Base-by-base conservation (phyloP, 2,329 filamentous ascomycete species). In the Zymoseptoria crescenta region DNA sequence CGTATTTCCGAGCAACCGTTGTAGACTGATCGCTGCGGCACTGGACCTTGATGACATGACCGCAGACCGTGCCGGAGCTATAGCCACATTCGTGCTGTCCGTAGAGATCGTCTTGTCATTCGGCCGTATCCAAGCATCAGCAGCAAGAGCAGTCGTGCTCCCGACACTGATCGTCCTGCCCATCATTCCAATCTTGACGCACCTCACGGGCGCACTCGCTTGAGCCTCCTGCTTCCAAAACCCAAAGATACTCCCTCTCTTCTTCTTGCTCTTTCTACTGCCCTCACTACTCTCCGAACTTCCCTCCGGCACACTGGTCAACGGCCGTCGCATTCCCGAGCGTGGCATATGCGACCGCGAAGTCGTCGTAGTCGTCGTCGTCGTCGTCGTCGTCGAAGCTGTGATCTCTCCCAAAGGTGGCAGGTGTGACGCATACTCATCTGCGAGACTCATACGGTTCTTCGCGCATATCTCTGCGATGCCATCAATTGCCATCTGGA, bases 381-480 rank as follows among this genome's bases (percentile, higher is more conserved):
- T 65, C 5, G 51, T 49, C 9, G 57, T 56, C 3, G 65, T 57
- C 19, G 54, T 65, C 5, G 71, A 56, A 64, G 61, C 65, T 8
- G 71, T 70, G 62, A 85, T 83, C 68, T 85, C 82, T 48, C 82
- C 83, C 57, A 84, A 74, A 0, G 83, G 83, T 21, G 83, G 83
- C 41, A 85, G 77, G 69, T 86, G 83, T 50, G 82, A 82, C 35
- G 78, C 80, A 68, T 86, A 84, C 68, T 86, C 83, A 66, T 86
- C 82, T 8, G 83, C 82, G 60, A 86, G 72, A 65, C 82, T 85
- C 67, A 85, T 74, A 64, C 79, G 80, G 70, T 81, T 86, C 60
- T 82, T 77, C 3, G 83, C 83, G 64, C 82, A 84, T 60, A 86
- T 85, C 65, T 85, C 82, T 24, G 83, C 82, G 64, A 86, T 86